These are phyloP conservation scores for Coemansia sp. DNA, from an alignment of 192 early-diverging fungal genomes.

Conservation along the genomic window DNA sequence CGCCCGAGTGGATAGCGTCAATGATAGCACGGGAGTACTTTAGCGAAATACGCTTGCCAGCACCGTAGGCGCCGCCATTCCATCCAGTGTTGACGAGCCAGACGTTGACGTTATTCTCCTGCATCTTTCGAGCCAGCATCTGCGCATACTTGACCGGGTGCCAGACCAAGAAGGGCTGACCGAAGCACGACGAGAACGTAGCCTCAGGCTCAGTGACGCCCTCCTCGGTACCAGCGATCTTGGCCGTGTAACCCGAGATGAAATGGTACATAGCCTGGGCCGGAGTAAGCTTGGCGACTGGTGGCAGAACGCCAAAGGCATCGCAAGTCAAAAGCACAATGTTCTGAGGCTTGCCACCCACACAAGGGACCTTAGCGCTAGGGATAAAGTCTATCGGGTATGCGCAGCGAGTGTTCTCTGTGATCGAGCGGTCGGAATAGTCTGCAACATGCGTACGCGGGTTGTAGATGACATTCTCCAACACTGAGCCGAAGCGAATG, in stretches of 20 bases:
- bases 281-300: slow-evolving; percentile 82
- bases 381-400: slow-evolving; percentile 96
- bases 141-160: slow-evolving; percentile 95
- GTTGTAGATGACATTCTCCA: slow-evolving; percentile 85
- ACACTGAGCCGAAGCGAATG: slow-evolving; percentile 88
- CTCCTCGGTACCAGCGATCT: slow-evolving; percentile 96
- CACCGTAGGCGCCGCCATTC: slow-evolving; percentile 91
- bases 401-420: slow-evolving; percentile 95
- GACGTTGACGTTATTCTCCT: slow-evolving; percentile 78
- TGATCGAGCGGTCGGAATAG: slow-evolving; percentile 60
- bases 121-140: slow-evolving; percentile 95
- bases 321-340: slow-evolving; percentile 96
- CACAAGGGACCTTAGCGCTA: slow-evolving; percentile 90
- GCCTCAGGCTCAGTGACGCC: slow-evolving; percentile 90
- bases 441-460: slow-evolving; percentile 60
- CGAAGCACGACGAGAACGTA: slow-evolving; percentile 93
- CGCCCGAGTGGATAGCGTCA: slow-evolving; percentile 94
- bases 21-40: slow-evolving; percentile 98
- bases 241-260: slow-evolving; percentile 96
- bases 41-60: slow-evolving; percentile 87
- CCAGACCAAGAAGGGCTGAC: slow-evolving; percentile 95
- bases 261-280: slow-evolving; percentile 97
- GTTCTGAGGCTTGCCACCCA: slow-evolving; percentile 90
- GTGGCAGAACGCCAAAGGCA: slow-evolving; percentile 94
- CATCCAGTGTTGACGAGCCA: slow-evolving; percentile 98